Percentiles rank a stretch among this genome's conserved stretches.
Conservation (phyloP, 371 early-diverging fungal species). For the Dichotomocladium elegans region DNA sequence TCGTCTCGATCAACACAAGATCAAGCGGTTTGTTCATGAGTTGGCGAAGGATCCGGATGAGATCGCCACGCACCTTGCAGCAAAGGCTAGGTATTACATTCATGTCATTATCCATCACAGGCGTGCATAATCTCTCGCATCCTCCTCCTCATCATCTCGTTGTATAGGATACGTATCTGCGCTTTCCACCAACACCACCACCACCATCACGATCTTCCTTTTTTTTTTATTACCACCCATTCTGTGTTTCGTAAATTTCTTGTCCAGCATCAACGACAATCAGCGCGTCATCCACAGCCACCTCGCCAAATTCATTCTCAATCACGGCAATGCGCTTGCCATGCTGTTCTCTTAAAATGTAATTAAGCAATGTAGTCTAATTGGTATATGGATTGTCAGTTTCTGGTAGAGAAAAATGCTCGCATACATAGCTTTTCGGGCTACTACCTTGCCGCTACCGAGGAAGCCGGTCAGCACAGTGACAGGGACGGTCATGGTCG, state of each 20-base stretch:
- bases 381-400: too few species aligned
- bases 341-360: conserved; percentile 27
- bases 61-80: conserved; percentile 27
- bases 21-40: conserved; percentile 19
- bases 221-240: conserved; percentile 23
- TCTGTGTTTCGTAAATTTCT: conserved; percentile 32
- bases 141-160: too few species aligned
- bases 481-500: conserved; percentile 13
- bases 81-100: too few species aligned
- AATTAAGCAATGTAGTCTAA: conserved; percentile 33
- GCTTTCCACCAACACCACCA: too few species aligned
- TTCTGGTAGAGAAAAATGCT: too few species aligned
- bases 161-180: too few species aligned
- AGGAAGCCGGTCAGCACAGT: conserved; percentile 30
- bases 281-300: conserved; percentile 27
- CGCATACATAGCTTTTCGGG: too few species aligned
- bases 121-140: too few species aligned
- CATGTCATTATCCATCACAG: too few species aligned
- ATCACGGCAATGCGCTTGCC: conserved; percentile 33
- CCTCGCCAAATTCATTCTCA: conserved; percentile 40
- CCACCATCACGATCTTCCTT: background rate
- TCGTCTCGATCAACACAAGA: conserved; percentile 31
- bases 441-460: conserved; percentile 28
- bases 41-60: conserved; percentile 22
- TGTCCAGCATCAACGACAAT: conserved; percentile 25